Conservation (phyloP, 2,329 filamentous ascomycete genomes). For the Chaetomiaceae sp. region DNA sequence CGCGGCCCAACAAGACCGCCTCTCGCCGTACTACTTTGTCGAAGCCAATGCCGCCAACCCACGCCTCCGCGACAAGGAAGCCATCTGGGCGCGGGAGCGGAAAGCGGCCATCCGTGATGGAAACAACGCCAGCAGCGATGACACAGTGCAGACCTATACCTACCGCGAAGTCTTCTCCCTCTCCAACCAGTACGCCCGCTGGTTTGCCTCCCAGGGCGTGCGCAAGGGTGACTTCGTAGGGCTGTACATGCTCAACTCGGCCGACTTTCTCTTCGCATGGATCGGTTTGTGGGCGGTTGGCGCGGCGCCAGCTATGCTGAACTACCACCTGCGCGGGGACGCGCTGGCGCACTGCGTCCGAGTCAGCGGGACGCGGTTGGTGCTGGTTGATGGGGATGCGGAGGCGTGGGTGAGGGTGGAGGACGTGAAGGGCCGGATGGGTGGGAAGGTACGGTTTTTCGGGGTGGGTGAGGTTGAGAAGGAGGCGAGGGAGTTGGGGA, state of each 20-base stretch:
- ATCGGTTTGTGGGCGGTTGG: constrained; percentile 60
- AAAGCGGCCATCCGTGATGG: no score
- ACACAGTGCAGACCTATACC: constrained; percentile 44
- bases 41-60: constrained; percentile 47
- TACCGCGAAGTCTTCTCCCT: constrained; percentile 51
- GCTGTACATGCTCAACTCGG: constrained; percentile 61
- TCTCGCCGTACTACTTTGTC: constrained; percentile 62
- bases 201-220: constrained; percentile 54
- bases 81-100: constrained; percentile 58
- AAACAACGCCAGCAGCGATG: constrained; percentile 11
- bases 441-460: constrained; percentile 51
- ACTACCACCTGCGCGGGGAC: constrained; percentile 59
- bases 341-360: constrained; percentile 60
- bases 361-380: constrained; percentile 48
- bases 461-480: constrained; percentile 44
- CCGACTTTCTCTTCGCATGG: constrained; percentile 62
- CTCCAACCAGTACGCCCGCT: constrained; percentile 56
- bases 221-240: constrained; percentile 55
- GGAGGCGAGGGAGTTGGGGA: constrained; percentile 38
- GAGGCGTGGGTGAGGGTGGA: constrained; percentile 53
- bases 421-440: constrained; percentile 39
- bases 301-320: constrained; percentile 64
- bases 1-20: constrained; percentile 43
- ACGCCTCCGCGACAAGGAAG: constrained; percentile 42
- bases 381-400: constrained; percentile 53